Evolutionary conservation across 768 basidiomycete species (phyloP).

Genomic region (Chalciporus pseudorubinellus): DNA sequence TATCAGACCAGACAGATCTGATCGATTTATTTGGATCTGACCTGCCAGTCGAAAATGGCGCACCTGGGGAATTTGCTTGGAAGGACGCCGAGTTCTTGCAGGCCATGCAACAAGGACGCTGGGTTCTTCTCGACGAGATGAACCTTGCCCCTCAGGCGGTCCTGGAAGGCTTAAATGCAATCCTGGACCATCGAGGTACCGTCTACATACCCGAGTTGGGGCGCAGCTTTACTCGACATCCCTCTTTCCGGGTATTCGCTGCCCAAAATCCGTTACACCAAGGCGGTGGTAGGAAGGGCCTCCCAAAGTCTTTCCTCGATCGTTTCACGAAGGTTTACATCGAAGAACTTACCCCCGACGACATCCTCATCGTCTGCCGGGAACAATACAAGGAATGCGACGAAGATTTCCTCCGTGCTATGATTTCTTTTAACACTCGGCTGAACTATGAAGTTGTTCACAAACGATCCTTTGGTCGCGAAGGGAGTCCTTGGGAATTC

Average conservation of each 20-base stretch:
- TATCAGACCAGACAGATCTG: slow-evolving; percentile 97
- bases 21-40: slow-evolving; percentile 96
- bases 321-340: slow-evolving; percentile 98
- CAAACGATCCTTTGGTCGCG: slow-evolving; percentile 64
- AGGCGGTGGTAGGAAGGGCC: slow-evolving; percentile 94
- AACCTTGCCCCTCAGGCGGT: slow-evolving; percentile 96
- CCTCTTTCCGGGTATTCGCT: slow-evolving; percentile 95
- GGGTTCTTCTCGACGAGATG: slow-evolving; percentile 99
- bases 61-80: slow-evolving; percentile 93
- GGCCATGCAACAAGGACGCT: slow-evolving; percentile 92
- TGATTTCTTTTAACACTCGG: slow-evolving; percentile 80
- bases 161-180: slow-evolving; percentile 94
- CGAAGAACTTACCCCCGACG: slow-evolving; percentile 74
- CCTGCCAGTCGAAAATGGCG: slow-evolving; percentile 89
- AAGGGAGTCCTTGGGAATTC: slow-evolving; percentile 96
- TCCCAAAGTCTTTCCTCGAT: slow-evolving; percentile 96
- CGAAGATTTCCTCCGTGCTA: slow-evolving; percentile 51
- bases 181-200: slow-evolving; percentile 91
- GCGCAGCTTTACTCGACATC: slow-evolving; percentile 82
- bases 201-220: slow-evolving; percentile 95
- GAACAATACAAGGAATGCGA: slow-evolving; percentile 67
- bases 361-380: slow-evolving; percentile 75
- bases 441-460: slow-evolving; percentile 67
- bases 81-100: slow-evolving; percentile 94
- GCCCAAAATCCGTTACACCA: slow-evolving; percentile 96